phyloP scores from a whole-genome alignment of 2,329 filamentous ascomycete genomes.

The Sporothrix schenckii region DNA sequence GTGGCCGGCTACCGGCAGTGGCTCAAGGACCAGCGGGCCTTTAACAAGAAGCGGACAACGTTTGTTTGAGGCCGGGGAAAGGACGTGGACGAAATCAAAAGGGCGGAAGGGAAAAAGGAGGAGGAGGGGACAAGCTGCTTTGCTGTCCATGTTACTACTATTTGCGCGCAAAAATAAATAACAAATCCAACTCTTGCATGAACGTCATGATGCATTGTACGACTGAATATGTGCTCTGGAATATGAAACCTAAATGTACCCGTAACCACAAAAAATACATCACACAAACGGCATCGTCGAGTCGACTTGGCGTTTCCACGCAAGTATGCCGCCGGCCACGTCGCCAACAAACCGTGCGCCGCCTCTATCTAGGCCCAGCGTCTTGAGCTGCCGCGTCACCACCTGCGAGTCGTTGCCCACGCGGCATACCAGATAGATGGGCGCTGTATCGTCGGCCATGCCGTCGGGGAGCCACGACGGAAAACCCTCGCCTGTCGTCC shows the following conservation, averaged over 20 bases:
- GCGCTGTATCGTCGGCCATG: slow-evolving; percentile 46
- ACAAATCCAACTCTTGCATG: slow-evolving; percentile 22
- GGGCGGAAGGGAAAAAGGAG: no score
- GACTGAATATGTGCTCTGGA: not conserved
- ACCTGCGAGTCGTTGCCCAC: slow-evolving; percentile 79
- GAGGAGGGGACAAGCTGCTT: not conserved
- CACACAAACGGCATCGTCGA: slow-evolving; percentile 57
- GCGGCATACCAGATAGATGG: slow-evolving; percentile 73
- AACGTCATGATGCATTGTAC: not conserved
- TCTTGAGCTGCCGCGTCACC: slow-evolving; percentile 66
- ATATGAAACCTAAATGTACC: slow-evolving; percentile 20
- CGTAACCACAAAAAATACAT: not conserved
- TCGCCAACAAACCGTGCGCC: slow-evolving; percentile 67
- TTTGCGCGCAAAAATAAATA: not conserved
- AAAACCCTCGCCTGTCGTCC: not conserved
- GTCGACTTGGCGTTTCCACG: slow-evolving; percentile 73
- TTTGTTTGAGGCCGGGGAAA: slow-evolving; percentile 52
- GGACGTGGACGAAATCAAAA: not conserved
- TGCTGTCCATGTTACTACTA: not conserved
- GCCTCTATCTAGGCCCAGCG: slow-evolving; percentile 56
- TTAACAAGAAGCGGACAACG: slow-evolving; percentile 83
- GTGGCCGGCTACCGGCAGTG: slow-evolving; percentile 89
- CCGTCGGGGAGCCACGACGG: slow-evolving; percentile 46
- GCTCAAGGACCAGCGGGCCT: slow-evolving; percentile 96
- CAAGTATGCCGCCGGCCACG: slow-evolving; percentile 69